A percentile compares a stretch with the other conserved stretches of the same genome.
Evolutionary conservation across 2,329 filamentous ascomycete species (phyloP).

Genomic region (Plenodomus tracheiphilus): DNA sequence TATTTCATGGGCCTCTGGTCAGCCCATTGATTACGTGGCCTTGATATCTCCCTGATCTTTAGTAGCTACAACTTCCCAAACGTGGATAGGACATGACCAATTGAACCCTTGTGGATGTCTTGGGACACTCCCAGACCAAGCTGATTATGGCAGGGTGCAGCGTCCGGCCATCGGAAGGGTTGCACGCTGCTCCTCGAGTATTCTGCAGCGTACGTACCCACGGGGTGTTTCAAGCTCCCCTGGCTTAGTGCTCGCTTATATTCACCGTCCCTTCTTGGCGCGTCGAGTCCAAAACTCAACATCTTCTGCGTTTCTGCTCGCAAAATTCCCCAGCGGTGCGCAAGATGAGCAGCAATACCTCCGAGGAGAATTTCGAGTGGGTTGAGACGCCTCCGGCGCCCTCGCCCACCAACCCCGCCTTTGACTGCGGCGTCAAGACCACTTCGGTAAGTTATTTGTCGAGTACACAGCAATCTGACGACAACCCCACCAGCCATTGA

Average conservation of each 20-base stretch:
- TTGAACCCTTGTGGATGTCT: no score
- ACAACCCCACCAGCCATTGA: conserved; percentile 39
- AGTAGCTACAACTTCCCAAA: no score
- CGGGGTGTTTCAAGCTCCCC: background rate
- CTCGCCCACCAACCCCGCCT: conserved; percentile 53
- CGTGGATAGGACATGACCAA: no score
- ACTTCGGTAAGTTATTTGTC: conserved; percentile 56
- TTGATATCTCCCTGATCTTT: no score
- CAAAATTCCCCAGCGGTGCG: conserved; percentile 39
- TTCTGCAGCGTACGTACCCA: no score
- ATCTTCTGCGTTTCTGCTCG: conserved; percentile 23
- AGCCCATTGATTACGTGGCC: no score
- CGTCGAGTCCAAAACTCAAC: conserved; percentile 25
- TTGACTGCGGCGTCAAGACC: conserved; percentile 63
- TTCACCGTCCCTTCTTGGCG: conserved; percentile 38
- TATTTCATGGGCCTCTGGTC: no score
- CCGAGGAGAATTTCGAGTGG: conserved; percentile 66
- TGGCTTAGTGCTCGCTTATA: conserved; percentile 23
- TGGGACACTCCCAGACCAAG: no score
- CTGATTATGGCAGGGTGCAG: no score
- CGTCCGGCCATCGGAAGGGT: no score
- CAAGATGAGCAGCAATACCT: conserved; percentile 42
- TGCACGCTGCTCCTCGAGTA: no score
- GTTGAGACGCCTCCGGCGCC: conserved; percentile 64
- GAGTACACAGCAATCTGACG: conserved; percentile 7